Base-by-base conservation (phyloP, 2,329 filamentous ascomycete genomes). In the Colletotrichum sp. region DNA sequence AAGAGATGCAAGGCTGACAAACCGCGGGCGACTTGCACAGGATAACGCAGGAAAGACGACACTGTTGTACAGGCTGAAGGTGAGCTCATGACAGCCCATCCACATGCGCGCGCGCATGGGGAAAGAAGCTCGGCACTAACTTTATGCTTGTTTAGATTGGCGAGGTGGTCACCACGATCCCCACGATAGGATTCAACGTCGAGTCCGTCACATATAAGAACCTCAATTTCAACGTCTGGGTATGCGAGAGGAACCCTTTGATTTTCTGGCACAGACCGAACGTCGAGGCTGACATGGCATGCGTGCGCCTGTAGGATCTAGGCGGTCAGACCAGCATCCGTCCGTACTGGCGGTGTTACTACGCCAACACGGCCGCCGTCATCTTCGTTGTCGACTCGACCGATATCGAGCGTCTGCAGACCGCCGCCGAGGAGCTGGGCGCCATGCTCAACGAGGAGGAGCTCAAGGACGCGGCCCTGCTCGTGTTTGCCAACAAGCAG, bases 41-140 rank as follows among this genome's bases (percentile, higher is more conserved):
- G 97, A 99, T 87, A 99, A 99, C 86, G 97, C 97, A 64, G 97
- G 97, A 85, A 99, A 99, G 89, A 99, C 97, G 59, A 99, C 97
- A 36, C 90, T 99, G 76, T 89, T 99, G 75, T 99, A 99, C 89
- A 94, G 96, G 86, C 89, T 99, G 80, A 98, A 98, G 94, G 95
- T 98, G 67, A 44, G 72, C 49, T 70, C 28, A 39, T 21, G 32
- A 24, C 24, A 34, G 9, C 13, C 34, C 15, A 64, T 16, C 13
- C 21, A 59, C 6, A 24, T 28, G 8, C 24, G 24, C 34, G 66
- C 60, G 59, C n/a, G 59, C 30, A 36, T 36, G 59, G 55, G 59
- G 21, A 24, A 55, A 62, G 32, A 52, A 52, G 75, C 30, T 62
- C n/a, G 30, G 39, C 28, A 67, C 76, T 79, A 67, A 79, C 64